Conservation (phyloP, 495 filamentous ascomycete genomes). For the Neurospora sp. region DNA sequence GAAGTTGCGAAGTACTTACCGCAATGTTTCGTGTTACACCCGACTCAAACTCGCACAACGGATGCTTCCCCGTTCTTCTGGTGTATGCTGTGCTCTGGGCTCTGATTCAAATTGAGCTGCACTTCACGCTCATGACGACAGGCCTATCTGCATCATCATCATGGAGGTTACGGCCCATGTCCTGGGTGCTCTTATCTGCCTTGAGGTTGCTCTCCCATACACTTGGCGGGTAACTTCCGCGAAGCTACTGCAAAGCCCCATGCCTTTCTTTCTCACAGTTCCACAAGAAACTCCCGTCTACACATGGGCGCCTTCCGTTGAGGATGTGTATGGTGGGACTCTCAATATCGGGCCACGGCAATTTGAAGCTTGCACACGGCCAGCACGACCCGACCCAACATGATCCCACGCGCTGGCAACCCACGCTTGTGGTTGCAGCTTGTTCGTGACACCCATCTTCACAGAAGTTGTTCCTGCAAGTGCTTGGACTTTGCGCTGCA, state of each 20-base stretch:
- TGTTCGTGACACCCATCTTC: not conserved
- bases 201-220: not conserved
- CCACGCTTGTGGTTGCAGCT: not conserved
- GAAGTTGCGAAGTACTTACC: not conserved
- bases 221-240: not conserved
- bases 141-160: not conserved
- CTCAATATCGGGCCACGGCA: not conserved
- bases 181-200: not conserved
- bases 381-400: not conserved
- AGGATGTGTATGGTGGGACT: not conserved
- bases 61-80: not conserved
- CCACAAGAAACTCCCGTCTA: not conserved
- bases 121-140: not conserved
- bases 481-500: not conserved
- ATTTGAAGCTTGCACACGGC: not conserved
- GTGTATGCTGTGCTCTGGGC: not conserved
- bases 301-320: not conserved
- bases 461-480: not conserved
- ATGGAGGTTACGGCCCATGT: not conserved
- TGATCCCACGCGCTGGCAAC: not conserved
- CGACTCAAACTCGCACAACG: constrained; percentile 1
- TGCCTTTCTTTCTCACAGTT: not conserved
- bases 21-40: not conserved
- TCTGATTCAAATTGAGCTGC: not conserved
- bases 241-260: not conserved